A percentile compares a stretch with the other conserved stretches of the same genome.
Conservation (phyloP, 1,284 basidiomycete species). For the Cystobasidiaceae sp. region DNA sequence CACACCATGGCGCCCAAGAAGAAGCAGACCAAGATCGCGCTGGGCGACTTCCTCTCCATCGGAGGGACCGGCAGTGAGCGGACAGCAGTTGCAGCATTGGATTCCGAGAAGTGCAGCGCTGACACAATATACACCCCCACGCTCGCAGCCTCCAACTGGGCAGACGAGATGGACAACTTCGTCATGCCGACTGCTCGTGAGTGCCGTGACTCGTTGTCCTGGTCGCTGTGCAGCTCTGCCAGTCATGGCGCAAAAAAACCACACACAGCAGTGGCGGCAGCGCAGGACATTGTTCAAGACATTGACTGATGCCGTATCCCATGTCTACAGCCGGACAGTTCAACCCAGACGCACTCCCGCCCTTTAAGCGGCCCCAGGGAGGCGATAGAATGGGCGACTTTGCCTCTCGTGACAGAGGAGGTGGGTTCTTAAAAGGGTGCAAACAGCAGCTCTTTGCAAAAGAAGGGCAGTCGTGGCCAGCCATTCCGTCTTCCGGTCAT, state of each 20-base stretch:
- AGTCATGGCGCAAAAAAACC: no score
- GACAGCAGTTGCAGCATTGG: background rate
- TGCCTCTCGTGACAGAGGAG: conserved; percentile 19
- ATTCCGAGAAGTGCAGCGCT: background rate
- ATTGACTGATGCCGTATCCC: conserved; percentile 26
- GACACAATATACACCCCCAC: no score
- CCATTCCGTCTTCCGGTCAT: no score
- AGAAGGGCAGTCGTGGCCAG: no score
- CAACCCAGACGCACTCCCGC: background rate
- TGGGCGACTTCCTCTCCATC: conserved; percentile 84
- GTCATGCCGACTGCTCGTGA: conserved; percentile 76
- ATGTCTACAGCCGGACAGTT: background rate
- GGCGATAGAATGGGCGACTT: conserved; percentile 26
- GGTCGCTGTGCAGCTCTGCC: no score
- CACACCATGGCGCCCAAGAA: conserved; percentile 50
- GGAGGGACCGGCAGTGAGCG: conserved; percentile 51
- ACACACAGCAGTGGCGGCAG: no score
- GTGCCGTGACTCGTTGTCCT: no score
- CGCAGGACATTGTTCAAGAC: background rate
- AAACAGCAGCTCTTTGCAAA: no score
- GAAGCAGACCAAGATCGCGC: conserved; percentile 82
- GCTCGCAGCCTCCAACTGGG: conserved; percentile 88
- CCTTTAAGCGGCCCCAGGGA: conserved; percentile 39
- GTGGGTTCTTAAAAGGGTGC: conserved; percentile 20
- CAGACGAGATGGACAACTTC: conserved; percentile 81